These are phyloP conservation scores for Blastobotrys buckinghamii DNA, from an alignment of 1,139 yeast species.

Conservation along the genomic window DNA sequence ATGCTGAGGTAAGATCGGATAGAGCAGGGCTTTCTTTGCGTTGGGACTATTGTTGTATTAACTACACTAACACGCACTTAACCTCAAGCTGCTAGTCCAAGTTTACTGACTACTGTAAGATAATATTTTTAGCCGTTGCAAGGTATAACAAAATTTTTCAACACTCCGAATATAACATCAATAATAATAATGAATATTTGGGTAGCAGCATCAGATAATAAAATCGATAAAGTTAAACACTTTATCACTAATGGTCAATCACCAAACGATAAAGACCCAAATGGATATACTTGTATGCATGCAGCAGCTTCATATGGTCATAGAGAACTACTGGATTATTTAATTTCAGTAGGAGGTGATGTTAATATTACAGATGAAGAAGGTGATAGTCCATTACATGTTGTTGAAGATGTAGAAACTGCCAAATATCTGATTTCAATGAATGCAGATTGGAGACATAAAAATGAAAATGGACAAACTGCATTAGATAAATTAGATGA, in stretches of 20 bases:
- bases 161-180: background rate
- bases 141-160: too few relatives aligned
- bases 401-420: slow-evolving; percentile 63
- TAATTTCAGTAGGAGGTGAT: slow-evolving; percentile 65
- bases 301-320: slow-evolving; percentile 96
- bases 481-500: slow-evolving; percentile 63
- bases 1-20: too few relatives aligned
- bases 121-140: too few relatives aligned
- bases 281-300: slow-evolving; percentile 93
- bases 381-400: slow-evolving; percentile 95
- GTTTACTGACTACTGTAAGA: too few relatives aligned
- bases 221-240: slow-evolving; percentile 51
- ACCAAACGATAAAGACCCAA: slow-evolving; percentile 75
- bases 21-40: too few relatives aligned
- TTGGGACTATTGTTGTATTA: too few relatives aligned
- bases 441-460: slow-evolving; percentile 56
- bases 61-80: too few relatives aligned
- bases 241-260: slow-evolving; percentile 48
- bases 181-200: slow-evolving; percentile 60
- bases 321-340: slow-evolving; percentile 52
- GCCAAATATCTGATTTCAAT: slow-evolving; percentile 64
- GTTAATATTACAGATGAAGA: slow-evolving; percentile 77
- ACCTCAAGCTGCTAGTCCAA: too few relatives aligned
- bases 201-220: slow-evolving; percentile 92
- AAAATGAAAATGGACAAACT: slow-evolving; percentile 69